phyloP scores from a whole-genome alignment of 139 green algal genomes.

The Axilococcus clingmanii region DNA sequence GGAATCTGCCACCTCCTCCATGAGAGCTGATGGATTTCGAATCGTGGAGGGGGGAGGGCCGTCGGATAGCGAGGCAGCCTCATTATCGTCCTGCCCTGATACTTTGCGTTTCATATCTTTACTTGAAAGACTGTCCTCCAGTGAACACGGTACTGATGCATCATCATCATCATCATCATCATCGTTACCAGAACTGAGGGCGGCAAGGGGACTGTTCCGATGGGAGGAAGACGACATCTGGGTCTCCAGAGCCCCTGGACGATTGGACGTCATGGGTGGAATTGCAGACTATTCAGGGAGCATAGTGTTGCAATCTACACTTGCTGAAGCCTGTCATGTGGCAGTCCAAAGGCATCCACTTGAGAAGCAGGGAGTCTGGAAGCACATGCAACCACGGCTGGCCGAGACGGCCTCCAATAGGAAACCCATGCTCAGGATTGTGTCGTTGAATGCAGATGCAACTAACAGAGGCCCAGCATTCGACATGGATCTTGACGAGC shows the following conservation, averaged over 20 bases:
- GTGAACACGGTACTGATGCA: not conserved
- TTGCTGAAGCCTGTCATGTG: constrained; percentile 74
- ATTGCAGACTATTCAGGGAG: constrained; percentile 92
- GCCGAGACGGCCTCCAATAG: not conserved
- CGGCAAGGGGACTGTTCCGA: constrained; percentile 48
- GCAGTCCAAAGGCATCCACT: constrained; percentile 49
- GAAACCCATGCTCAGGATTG: constrained; percentile 33
- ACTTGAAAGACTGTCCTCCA: constrained; percentile 20
- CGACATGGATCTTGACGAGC: constrained; percentile 45
- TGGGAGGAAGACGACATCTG: constrained; percentile 21
- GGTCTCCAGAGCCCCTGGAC: constrained; percentile 74
- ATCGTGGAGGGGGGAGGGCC: no score
- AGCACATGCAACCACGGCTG: not conserved
- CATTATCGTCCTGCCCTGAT: no score
- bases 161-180: no score
- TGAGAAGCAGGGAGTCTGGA: not conserved
- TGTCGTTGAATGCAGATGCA: constrained; percentile 43
- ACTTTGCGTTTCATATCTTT: constrained; percentile 34
- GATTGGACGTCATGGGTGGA: constrained; percentile 95
- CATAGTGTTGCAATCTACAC: constrained; percentile 84
- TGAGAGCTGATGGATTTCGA: no score
- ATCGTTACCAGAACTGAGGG: constrained; percentile 37
- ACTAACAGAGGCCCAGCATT: constrained; percentile 55
- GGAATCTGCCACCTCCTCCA: no score
- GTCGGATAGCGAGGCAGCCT: no score